Base-by-base conservation (phyloP, 2,329 filamentous ascomycete genomes). In the Ascochyta pisi region DNA sequence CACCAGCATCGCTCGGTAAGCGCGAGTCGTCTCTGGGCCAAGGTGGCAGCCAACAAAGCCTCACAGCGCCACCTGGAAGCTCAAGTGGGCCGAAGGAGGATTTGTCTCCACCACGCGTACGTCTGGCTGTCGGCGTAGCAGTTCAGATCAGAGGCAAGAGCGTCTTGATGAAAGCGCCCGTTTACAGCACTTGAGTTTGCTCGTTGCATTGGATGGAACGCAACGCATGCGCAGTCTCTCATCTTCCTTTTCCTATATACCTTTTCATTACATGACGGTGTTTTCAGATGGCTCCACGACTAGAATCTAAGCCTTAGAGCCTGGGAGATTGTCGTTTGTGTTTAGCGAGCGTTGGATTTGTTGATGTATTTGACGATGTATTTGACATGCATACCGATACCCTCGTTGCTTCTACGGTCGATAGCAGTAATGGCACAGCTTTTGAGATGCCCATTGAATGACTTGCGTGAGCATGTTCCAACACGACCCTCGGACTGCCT, bases 91-190 rank as follows among this genome's bases (percentile, higher is more conserved):
- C 56, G 7, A 72, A 74, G 45, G 76, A 79, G 34, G 79, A 81
- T 48, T 66, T 75, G 34, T 61, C 69, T 39, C 73, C 77, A 47
- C 76, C 77, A 24, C 70, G 79, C 13, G 80, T 82, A 38, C 73
- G 80, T n/a, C 70, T 83, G 69, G 75, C 79, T 15, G 78, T 78
- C 10, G 79, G 79, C 29, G 70, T 82, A 39, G 75, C 76, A 7
- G 79, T 82, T n/a, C 73, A 77, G 56, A 78, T 82, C 33, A 74
- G 80, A 42, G 78, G 79, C n/a, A 77, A 79, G 60, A 77, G 74
- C 38, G 77, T 82, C 31, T 64, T 83, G 62, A 77, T 79, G 49
- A 82, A 82, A 66, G 80, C 81, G 50, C 79, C 80, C 5, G 78
- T 82, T 12, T 81, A 74, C 62, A 74, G 69, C 64, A 74, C 70